Evolutionary conservation across 164 flowering plant genomes (phyloP).

Genomic region (Saururus chinensis): DNA sequence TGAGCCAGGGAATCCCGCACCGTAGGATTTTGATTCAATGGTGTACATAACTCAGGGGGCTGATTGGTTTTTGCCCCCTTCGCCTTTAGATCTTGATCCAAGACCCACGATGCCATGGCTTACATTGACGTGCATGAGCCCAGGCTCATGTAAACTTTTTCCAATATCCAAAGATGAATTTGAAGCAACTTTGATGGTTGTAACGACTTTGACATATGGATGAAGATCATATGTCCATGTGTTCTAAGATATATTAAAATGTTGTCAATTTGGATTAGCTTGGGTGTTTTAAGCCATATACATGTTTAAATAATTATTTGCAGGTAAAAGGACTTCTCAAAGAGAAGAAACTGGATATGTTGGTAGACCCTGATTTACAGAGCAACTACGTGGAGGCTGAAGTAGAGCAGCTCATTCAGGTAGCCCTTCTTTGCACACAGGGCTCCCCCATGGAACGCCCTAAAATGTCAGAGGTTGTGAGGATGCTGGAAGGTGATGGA

Average conservation of each 20-base stretch:
- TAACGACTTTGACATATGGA: too few relatives aligned
- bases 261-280: background rate
- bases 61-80: too few relatives aligned
- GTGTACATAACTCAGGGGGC: too few relatives aligned
- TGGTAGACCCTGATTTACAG: constrained; percentile 82
- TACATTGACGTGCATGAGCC: too few relatives aligned
- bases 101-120: too few relatives aligned
- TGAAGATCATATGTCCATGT: too few relatives aligned
- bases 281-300: background rate
- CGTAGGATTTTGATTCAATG: too few relatives aligned
- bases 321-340: constrained; percentile 93
- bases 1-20: too few relatives aligned
- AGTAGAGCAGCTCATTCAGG: constrained; percentile 89
- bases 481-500: constrained; percentile 97
- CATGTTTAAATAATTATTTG: background rate
- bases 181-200: too few relatives aligned
- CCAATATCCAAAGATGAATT: background rate
- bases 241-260: too few relatives aligned
- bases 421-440: constrained; percentile 86
- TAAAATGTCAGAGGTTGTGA: constrained; percentile 91
- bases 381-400: constrained; percentile 63
- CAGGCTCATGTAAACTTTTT: too few relatives aligned
- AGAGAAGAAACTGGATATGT: constrained; percentile 75
- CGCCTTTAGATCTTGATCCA: too few relatives aligned
- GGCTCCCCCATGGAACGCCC: constrained; percentile 83